A percentile compares a stretch with the other conserved stretches of the same genome.
Evolutionary conservation across 345 rosid genomes (phyloP).

Genomic region (Sonneratia alba): DNA sequence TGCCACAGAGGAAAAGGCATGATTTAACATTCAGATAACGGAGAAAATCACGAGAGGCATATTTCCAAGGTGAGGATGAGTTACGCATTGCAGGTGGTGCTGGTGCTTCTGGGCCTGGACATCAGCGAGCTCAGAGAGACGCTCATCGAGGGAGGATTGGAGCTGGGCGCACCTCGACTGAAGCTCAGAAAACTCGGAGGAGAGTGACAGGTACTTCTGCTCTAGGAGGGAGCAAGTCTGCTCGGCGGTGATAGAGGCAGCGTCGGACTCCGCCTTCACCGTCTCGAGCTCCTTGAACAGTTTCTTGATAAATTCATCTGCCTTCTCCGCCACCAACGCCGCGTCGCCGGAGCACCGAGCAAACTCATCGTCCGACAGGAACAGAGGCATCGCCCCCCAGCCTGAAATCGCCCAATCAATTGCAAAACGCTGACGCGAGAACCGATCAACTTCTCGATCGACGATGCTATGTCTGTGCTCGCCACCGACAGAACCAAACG

Average conservation of each 20-base stretch:
- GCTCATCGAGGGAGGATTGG: conserved; percentile 59
- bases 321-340: conserved; percentile 56
- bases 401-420: neutral
- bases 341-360: conserved; percentile 53
- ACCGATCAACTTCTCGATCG: neutral
- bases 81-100: conserved; percentile 64
- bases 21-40: neutral
- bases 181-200: conserved; percentile 48
- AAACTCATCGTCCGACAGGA: conserved; percentile 87
- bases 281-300: conserved; percentile 54
- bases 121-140: conserved; percentile 55
- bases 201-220: conserved; percentile 77
- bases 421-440: neutral
- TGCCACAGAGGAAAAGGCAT: conserved; percentile 13
- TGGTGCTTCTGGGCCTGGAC: conserved; percentile 75
- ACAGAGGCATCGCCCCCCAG: conserved; percentile 49
- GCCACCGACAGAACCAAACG: no score
- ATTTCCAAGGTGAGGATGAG: neutral
- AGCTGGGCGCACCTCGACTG: conserved; percentile 58
- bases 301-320: conserved; percentile 61
- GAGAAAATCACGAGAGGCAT: neutral
- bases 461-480: no score
- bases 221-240: conserved; percentile 92
- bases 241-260: conserved; percentile 83
- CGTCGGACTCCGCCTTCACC: conserved; percentile 76